Conservation (phyloP, 805 yeast species). For the Metschnikowia arizonensis region DNA sequence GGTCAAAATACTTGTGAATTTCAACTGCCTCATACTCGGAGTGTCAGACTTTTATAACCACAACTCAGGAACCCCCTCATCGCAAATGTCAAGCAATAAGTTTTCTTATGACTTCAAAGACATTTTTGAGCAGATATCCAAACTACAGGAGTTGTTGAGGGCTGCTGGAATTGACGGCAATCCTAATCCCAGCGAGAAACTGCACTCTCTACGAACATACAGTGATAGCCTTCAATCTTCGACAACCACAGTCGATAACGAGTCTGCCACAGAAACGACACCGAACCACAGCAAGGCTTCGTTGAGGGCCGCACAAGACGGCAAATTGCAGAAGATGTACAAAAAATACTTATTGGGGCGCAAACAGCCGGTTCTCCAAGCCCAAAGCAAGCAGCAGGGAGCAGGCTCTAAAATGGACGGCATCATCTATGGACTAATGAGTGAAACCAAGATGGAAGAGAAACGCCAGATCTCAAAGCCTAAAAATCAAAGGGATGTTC, state of each 20-base stretch:
- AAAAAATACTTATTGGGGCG: neutral
- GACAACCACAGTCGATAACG: neutral
- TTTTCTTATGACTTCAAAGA: conserved; percentile 19
- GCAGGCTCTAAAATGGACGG: conserved; percentile 5
- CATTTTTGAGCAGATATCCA: conserved; percentile 15
- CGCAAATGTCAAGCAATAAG: neutral
- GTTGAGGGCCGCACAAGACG: neutral
- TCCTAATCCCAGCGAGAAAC: neutral
- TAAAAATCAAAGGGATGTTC: neutral
- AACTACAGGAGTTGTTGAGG: neutral
- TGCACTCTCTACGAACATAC: neutral
- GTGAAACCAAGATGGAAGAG: conserved; percentile 18
- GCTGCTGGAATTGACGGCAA: neutral
- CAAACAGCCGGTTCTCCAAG: neutral
- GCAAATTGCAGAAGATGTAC: neutral
- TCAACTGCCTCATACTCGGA: conserved; percentile 21
- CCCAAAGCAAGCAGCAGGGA: neutral
- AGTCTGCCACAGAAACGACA: neutral
- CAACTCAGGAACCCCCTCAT: neutral
- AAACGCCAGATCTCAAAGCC: neutral
- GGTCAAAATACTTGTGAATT: conserved; percentile 36
- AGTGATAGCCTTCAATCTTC: neutral
- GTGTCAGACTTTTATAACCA: neutral
- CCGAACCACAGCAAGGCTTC: neutral
- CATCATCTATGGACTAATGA: conserved; percentile 24